These are phyloP conservation scores for Silene conica DNA, from an alignment of 148 eudicot genomes.

Conservation along the genomic window DNA sequence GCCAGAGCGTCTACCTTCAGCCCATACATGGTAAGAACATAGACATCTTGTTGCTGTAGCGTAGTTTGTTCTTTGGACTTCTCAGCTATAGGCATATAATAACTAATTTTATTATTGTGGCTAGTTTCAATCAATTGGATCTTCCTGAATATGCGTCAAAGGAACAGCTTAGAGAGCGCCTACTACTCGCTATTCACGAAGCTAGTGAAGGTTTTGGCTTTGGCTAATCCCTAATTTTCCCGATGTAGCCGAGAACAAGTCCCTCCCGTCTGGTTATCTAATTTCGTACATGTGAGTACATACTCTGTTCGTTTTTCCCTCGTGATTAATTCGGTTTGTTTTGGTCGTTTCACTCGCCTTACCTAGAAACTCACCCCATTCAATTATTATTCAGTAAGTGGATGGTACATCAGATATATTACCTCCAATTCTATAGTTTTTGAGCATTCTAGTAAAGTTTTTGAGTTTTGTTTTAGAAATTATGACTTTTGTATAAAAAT, in stretches of 20 bases:
- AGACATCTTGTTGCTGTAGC: neutral
- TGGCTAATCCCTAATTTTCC: constrained; percentile 43
- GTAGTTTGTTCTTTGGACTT: neutral
- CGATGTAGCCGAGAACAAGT: constrained; percentile 3
- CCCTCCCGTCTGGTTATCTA: constrained; percentile 10
- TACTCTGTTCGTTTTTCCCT: neutral
- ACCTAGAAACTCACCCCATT: too few relatives aligned
- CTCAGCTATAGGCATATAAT: neutral
- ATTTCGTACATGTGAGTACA: constrained; percentile 27
- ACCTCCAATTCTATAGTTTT: too few relatives aligned
- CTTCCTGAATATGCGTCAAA: constrained; percentile 94
- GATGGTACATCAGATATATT: too few relatives aligned
- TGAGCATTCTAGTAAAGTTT: too few relatives aligned
- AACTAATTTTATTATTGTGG: constrained; percentile 6
- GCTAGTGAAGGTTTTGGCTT: constrained; percentile 99
- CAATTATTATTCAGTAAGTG: too few relatives aligned
- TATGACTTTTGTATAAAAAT: too few relatives aligned
- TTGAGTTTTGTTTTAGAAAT: too few relatives aligned
- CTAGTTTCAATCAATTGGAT: constrained; percentile 92
- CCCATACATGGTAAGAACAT: constrained; percentile 84
- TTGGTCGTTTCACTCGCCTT: too few relatives aligned
- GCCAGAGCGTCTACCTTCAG: constrained; percentile 96
- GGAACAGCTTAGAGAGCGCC: constrained; percentile 88
- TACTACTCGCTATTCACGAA: constrained; percentile 97
- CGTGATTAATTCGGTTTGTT: too few relatives aligned